phyloP scores from a whole-genome alignment of 495 filamentous ascomycete species.

The Margaritispora aquatica region DNA sequence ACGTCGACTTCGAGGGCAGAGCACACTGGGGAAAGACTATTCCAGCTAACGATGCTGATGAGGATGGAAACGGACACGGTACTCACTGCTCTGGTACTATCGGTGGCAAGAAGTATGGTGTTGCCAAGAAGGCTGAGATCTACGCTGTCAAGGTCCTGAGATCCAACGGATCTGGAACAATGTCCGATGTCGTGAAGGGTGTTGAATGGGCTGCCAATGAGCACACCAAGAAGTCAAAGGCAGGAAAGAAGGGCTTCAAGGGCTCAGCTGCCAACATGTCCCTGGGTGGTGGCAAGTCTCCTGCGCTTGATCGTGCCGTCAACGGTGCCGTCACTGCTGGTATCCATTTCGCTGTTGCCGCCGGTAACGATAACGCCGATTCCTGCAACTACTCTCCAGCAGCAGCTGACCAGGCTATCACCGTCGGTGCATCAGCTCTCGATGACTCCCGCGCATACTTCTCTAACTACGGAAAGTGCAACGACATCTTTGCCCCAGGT shows the following conservation, averaged over 20 bases:
- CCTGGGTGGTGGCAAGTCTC: conserved; percentile 92
- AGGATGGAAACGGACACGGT: conserved; percentile 97
- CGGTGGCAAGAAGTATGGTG: conserved; percentile 97
- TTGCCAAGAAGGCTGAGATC: conserved; percentile 96
- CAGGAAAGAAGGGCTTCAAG: conserved; percentile 85
- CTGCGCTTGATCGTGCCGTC: conserved; percentile 82
- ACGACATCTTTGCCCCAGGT: conserved; percentile 97
- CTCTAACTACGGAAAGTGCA: conserved; percentile 99
- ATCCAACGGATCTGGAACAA: conserved; percentile 95
- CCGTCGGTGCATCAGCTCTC: conserved; percentile 91
- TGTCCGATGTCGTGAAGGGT: conserved; percentile 97
- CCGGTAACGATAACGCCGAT: conserved; percentile 97
- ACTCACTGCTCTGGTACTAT: conserved; percentile 99
- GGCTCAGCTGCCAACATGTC: conserved; percentile 99
- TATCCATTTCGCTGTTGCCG: conserved; percentile 95
- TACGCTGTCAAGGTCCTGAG: conserved; percentile 96
- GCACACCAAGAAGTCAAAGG: conserved; percentile 67
- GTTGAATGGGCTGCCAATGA: conserved; percentile 88
- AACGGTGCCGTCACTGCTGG: conserved; percentile 88
- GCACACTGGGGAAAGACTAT: conserved; percentile 97
- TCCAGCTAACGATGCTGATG: conserved; percentile 72
- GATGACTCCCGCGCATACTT: conserved; percentile 98
- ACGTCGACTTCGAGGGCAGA: conserved; percentile 96
- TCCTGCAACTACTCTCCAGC: conserved; percentile 99
- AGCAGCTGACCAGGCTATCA: conserved; percentile 85